Percentiles rank a stretch among this genome's conserved stretches.
These are phyloP conservation scores for Jaapia argillacea DNA, from an alignment of 768 basidiomycete species.

Conservation along the genomic window DNA sequence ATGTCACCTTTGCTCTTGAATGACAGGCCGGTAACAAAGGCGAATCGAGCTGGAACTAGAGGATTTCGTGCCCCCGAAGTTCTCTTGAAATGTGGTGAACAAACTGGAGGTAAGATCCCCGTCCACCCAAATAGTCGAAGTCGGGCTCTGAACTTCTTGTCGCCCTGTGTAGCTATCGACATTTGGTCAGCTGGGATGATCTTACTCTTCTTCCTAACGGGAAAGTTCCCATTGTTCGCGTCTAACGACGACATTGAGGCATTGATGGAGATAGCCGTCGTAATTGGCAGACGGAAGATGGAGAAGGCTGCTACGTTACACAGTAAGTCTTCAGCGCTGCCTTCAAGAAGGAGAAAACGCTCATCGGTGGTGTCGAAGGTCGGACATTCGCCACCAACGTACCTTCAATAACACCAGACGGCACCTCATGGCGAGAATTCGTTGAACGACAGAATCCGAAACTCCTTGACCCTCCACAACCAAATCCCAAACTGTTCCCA, in stretches of 20 bases:
- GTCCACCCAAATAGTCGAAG: constrained; percentile 5
- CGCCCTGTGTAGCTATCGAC: constrained; percentile 64
- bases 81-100: constrained; percentile 85
- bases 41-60: constrained; percentile 93
- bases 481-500: constrained; percentile 46
- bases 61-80: constrained; percentile 98
- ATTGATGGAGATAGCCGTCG: constrained; percentile 84
- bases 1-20: background rate
- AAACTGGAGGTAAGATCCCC: constrained; percentile 85
- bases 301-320: constrained; percentile 83
- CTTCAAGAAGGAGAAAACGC: background rate
- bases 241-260: constrained; percentile 93
- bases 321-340: constrained; percentile 40
- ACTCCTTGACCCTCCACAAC: constrained; percentile 39
- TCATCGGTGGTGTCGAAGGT: constrained; percentile 34
- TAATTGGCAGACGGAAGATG: constrained; percentile 77
- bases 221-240: constrained; percentile 91
- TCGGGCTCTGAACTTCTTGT: background rate
- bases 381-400: constrained; percentile 89
- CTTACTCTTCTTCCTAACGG: constrained; percentile 81
- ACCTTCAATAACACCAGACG: constrained; percentile 59
- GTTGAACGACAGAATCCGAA: constrained; percentile 73
- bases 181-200: constrained; percentile 95
- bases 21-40: constrained; percentile 69
- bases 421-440: constrained; percentile 63